Conservation (phyloP, 148 eudicot species). For the Euryodendron excelsum region DNA sequence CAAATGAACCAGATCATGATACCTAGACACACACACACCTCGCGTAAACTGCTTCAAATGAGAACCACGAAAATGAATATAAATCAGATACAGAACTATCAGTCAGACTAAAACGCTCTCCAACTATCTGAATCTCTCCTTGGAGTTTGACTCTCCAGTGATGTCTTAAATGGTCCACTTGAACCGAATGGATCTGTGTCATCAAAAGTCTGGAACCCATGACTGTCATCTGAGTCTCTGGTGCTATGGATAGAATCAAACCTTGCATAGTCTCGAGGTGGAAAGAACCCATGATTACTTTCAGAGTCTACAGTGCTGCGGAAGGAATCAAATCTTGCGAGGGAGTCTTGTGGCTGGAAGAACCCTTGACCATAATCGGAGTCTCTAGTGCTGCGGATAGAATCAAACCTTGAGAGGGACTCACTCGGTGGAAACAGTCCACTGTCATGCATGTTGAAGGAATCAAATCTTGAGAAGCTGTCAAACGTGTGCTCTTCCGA, state of each 20-base stretch:
- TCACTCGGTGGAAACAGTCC: constrained; percentile 36
- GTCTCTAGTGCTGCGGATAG: constrained; percentile 46
- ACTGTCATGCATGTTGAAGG: constrained; percentile 30
- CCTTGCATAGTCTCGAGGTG: constrained; percentile 29
- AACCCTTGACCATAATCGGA: constrained; percentile 36
- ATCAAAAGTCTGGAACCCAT: constrained; percentile 41
- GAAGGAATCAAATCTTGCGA: constrained; percentile 42
- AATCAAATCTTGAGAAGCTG: constrained; percentile 54
- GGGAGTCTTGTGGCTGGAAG: constrained; percentile 19
- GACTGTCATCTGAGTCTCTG: constrained; percentile 24
- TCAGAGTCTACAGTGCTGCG: constrained; percentile 42
- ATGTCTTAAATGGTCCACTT: constrained; percentile 55
- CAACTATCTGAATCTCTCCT: constrained; percentile 52
- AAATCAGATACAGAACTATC: neutral
- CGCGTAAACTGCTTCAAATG: neutral
- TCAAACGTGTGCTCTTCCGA: constrained; percentile 54
- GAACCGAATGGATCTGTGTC: constrained; percentile 73
- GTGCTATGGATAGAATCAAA: constrained; percentile 51
- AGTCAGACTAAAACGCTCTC: constrained; percentile 25
- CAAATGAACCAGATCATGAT: neutral
- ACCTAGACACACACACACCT: neutral
- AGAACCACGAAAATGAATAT: constrained; percentile 11
- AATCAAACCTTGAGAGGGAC: constrained; percentile 48
- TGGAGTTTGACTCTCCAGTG: constrained; percentile 56
- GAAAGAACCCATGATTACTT: constrained; percentile 25